Evolutionary conservation across 2,329 filamentous ascomycete genomes (phyloP), one percentile per base, ranked within the genome.

Genomic region (Aspergillus jensenii): DNA sequence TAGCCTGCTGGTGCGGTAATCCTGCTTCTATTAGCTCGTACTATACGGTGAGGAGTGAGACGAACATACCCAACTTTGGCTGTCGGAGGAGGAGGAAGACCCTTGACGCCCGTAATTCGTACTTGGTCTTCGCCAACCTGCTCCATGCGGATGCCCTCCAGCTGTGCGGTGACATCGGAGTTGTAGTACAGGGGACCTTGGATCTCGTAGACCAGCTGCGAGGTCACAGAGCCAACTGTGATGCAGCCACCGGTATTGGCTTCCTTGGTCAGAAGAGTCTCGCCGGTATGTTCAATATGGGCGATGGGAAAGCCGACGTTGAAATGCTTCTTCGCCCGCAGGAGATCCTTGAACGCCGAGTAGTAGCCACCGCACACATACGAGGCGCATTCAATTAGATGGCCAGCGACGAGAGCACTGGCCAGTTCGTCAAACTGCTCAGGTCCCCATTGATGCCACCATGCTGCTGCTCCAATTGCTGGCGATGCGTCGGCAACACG

Each of bases 321-420:
- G 8, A 59, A 9, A 1, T 47, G 44, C 25, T 47, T 47, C 9
- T 25, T 46, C 11, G 23, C 14, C 19, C 43, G 37, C 4, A 35
- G 49, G 3, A 71, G 59, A 11, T 64, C 52, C 51, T 74, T 72
- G 65, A 74, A 74, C 3, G 68, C 72, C 8, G 67, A 62, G 52
- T 67, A 74, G 58, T 74, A 71, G 11, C 66, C 72, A 11, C 71
- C 71, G 2, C 62, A 68, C 2, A 73, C 68, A 59, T 74, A 74
- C 60, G 44, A 47, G 12, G 44, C 64, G 59, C 72, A 74, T 58
- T 74, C 71, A 46, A 72, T 69, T 12, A 73, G 47, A 57, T 72
- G 63, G 3, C 57, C 63, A 58, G 41, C 66, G 21, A 62, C 51
- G 15, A 61, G 51, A 3, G 61, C 35, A 17, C 55, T 50, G 5